phyloP scores from a whole-genome alignment of 345 rosid genomes.

The Populus tremula region DNA sequence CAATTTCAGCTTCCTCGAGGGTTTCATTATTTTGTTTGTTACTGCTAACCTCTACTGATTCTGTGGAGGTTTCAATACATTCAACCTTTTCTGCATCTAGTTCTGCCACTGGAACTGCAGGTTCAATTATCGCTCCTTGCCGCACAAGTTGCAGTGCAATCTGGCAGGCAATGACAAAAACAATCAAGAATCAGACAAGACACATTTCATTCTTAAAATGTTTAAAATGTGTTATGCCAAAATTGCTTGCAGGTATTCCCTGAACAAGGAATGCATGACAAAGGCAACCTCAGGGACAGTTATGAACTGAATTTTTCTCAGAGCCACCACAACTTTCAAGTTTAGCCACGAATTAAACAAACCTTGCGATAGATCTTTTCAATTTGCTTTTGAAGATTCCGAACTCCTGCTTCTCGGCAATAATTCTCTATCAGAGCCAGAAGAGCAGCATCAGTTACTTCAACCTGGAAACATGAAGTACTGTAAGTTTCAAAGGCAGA shows the following conservation, averaged over 20 bases:
- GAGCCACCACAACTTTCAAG: neutral
- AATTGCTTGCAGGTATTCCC: neutral
- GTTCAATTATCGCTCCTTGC: conserved; percentile 47
- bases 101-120: conserved; percentile 33
- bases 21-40: conserved; percentile 20
- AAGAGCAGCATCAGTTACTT: conserved; percentile 81
- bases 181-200: neutral
- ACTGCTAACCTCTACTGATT: conserved; percentile 30
- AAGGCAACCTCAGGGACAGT: neutral
- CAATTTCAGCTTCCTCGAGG: conserved; percentile 18
- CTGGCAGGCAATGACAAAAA: conserved; percentile 36
- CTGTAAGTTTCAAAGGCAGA: neutral
- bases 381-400: conserved; percentile 98
- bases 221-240: neutral
- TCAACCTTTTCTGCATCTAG: conserved; percentile 25
- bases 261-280: neutral
- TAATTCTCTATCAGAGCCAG: conserved; percentile 87
- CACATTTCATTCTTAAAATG: neutral
- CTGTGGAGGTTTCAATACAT: conserved; percentile 23
- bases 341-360: conserved; percentile 9
- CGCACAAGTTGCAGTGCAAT: conserved; percentile 94
- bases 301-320: neutral
- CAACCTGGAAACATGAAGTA: conserved; percentile 53
- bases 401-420: conserved; percentile 98
- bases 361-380: conserved; percentile 99